Percentiles rank a stretch among this genome's conserved stretches.
phyloP scores from a whole-genome alignment of 2,329 filamentous ascomycete genomes.

The Diatrype stigma region DNA sequence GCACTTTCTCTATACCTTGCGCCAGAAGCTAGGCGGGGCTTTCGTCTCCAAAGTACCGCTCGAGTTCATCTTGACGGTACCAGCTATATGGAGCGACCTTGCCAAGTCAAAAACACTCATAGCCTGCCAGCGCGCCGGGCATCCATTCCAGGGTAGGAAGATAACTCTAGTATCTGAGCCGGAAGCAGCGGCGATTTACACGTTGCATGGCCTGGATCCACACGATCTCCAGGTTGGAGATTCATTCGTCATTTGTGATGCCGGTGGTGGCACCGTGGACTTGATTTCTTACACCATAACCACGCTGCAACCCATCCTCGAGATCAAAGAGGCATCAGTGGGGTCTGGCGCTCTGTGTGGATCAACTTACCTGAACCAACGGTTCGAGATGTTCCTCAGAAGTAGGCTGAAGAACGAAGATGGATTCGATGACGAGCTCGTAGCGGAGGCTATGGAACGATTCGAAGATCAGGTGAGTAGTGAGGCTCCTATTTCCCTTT shows the following conservation, averaged over 20 bases:
- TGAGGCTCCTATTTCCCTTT: too few relatives aligned
- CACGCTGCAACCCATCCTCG: conserved; percentile 37
- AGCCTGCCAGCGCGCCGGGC: conserved; percentile 36
- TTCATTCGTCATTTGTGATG: conserved; percentile 50
- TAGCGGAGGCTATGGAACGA: conserved; percentile 36
- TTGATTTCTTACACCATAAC: conserved; percentile 39
- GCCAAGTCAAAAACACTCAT: conserved; percentile 47
- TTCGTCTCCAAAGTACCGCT: conserved; percentile 41
- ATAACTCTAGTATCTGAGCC: conserved; percentile 48
- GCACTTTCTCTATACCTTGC: conserved; percentile 43
- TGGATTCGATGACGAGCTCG: conserved; percentile 38
- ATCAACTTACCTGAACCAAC: conserved; percentile 41
- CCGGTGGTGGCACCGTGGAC: conserved; percentile 40
- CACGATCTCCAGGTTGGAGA: conserved; percentile 39
- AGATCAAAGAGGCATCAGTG: conserved; percentile 45
- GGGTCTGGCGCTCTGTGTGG: conserved; percentile 48
- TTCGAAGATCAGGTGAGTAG: conserved; percentile 37
- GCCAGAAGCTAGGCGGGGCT: conserved; percentile 36
- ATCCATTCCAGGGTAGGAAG: conserved; percentile 26
- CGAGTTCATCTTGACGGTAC: conserved; percentile 54
- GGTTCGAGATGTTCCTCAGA: conserved; percentile 42
- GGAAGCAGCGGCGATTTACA: conserved; percentile 49
- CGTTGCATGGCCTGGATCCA: conserved; percentile 39
- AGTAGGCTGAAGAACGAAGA: conserved; percentile 39
- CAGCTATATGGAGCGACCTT: conserved; percentile 54